A percentile compares a stretch with the other conserved stretches of the same genome.
phyloP scores from a whole-genome alignment of 2,329 filamentous ascomycete species.

The Xylariaceae sp. region DNA sequence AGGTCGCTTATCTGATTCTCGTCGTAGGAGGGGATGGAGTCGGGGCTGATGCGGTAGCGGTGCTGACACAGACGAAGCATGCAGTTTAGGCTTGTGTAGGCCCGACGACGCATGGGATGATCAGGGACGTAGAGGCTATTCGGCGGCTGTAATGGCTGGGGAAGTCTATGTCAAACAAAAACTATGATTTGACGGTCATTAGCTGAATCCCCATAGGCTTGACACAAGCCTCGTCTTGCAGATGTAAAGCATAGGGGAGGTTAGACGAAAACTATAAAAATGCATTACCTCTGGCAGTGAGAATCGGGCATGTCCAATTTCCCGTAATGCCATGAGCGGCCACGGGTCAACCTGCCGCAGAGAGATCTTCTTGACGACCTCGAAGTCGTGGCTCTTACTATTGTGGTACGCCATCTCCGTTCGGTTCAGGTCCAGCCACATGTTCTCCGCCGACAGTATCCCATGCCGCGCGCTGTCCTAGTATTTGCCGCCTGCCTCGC shows the following conservation, averaged over 20 bases:
- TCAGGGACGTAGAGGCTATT: not conserved
- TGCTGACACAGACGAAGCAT: not conserved
- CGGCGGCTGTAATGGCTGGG: conserved; percentile 10
- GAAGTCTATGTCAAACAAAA: conserved; percentile 6
- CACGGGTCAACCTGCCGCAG: conserved; percentile 1
- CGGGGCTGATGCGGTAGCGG: not conserved
- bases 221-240: no score
- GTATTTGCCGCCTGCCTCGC: not conserved
- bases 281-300: not conserved
- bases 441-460: not conserved
- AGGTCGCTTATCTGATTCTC: not conserved
- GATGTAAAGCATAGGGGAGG: no score
- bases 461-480: conserved; percentile 5
- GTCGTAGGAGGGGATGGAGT: not conserved
- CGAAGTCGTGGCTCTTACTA: conserved; percentile 1
- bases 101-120: conserved; percentile 1
- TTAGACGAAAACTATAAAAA: no score
- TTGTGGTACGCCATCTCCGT: conserved; percentile 1
- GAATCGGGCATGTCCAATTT: not conserved
- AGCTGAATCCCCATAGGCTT: no score
- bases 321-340: not conserved
- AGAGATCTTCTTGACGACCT: conserved; percentile 4
- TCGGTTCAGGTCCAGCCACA: conserved; percentile 6
- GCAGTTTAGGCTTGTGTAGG: not conserved
- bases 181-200: no score